phyloP scores from a whole-genome alignment of 1,284 basidiomycete genomes.

The Sanguinoderma infundibulare region DNA sequence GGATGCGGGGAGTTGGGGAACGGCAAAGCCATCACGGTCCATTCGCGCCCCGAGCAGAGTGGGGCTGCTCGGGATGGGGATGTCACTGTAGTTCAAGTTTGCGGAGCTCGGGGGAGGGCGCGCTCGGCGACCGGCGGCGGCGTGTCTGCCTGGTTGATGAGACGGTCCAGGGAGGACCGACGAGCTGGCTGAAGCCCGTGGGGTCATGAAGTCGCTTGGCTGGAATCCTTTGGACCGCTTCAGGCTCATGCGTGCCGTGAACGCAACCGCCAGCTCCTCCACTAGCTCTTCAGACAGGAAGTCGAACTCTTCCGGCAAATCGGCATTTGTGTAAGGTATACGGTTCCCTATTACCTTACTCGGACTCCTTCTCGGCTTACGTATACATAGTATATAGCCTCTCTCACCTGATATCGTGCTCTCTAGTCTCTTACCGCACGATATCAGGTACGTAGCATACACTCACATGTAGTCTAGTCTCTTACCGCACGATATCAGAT shows the following conservation, averaged over 20 bases:
- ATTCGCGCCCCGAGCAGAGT: neutral
- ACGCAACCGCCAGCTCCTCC: neutral
- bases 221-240: neutral
- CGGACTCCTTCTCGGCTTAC: no score
- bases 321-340: no score
- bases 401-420: no score
- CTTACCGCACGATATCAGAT: no score
- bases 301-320: neutral
- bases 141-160: neutral
- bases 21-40: neutral
- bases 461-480: no score
- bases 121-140: neutral
- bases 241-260: neutral
- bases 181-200: neutral
- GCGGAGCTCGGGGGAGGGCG: neutral
- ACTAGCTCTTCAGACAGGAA: neutral
- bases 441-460: no score
- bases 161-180: neutral
- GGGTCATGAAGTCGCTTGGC: neutral
- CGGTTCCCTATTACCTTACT: constrained; percentile 15
- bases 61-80: neutral
- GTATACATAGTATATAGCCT: no score
- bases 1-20: neutral
- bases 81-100: neutral
- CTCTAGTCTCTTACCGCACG: no score